Conservation (phyloP, 768 basidiomycete species). For the Auricularia sp. region DNA sequence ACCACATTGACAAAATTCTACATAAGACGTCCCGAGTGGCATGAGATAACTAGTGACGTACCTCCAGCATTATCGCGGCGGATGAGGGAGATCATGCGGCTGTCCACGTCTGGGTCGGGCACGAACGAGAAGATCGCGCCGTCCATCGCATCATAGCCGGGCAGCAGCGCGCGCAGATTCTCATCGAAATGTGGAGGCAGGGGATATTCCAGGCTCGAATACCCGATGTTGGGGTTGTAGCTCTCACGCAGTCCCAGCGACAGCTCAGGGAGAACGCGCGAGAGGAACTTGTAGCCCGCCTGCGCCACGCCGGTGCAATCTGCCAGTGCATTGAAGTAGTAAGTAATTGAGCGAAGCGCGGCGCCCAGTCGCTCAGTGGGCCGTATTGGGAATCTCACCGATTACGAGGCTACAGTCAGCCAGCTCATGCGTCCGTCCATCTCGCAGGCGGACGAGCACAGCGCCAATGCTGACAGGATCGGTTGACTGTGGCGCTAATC, state of each 20-base stretch:
- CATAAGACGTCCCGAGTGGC: neutral
- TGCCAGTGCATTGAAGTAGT: neutral
- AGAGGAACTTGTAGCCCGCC: slow-evolving; percentile 13
- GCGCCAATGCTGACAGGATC: neutral
- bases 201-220: slow-evolving; percentile 9
- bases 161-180: slow-evolving; percentile 1
- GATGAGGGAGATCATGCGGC: neutral
- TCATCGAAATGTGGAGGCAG: slow-evolving; percentile 7
- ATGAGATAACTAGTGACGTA: neutral
- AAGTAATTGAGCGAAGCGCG: neutral
- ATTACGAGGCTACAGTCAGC: slow-evolving; percentile 13
- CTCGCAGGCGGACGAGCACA: slow-evolving; percentile 8
- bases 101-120: neutral
- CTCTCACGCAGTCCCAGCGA: neutral
- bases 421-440: slow-evolving; percentile 3
- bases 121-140: neutral
- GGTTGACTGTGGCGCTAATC: neutral
- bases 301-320: slow-evolving; percentile 17
- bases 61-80: neutral
- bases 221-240: slow-evolving; percentile 14
- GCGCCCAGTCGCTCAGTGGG: neutral
- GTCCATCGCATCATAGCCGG: neutral
- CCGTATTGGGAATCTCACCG: neutral
- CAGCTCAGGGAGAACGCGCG: neutral
- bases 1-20: neutral